A percentile compares a stretch with the other conserved stretches of the same genome.
These are phyloP conservation scores for Ogataea naganishii DNA, from an alignment of 805 yeast species.

Conservation along the genomic window DNA sequence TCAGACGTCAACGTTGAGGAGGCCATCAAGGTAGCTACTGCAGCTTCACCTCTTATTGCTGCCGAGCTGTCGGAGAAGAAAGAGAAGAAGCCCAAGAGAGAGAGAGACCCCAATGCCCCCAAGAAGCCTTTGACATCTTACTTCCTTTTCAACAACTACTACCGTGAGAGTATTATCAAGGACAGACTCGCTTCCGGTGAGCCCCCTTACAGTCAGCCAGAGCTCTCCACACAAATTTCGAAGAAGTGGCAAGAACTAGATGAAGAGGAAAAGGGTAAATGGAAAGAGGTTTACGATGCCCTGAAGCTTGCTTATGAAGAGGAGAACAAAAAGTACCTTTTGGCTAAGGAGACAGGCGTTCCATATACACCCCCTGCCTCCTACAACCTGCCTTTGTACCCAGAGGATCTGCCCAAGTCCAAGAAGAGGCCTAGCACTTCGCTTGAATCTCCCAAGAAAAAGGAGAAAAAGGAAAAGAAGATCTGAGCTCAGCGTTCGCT, in stretches of 20 bases:
- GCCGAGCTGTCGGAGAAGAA: constrained; percentile 30
- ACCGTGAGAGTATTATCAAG: constrained; percentile 61
- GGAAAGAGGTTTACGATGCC: constrained; percentile 53
- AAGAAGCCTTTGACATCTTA: constrained; percentile 88
- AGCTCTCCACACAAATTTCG: constrained; percentile 71
- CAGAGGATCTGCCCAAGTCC: too few relatives aligned
- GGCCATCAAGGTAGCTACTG: constrained; percentile 5
- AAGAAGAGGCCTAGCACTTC: too few relatives aligned
- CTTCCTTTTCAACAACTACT: constrained; percentile 67
- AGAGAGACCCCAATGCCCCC: constrained; percentile 86
- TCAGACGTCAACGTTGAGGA: constrained; percentile 1
- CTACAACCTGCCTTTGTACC: too few relatives aligned
- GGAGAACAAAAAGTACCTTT: constrained; percentile 20
- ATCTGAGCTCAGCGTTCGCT: too few relatives aligned
- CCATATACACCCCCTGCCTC: constrained; percentile 20
- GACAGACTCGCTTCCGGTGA: constrained; percentile 54
- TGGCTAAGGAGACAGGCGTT: constrained; percentile 20
- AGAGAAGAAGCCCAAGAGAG: constrained; percentile 41
- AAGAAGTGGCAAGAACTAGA: constrained; percentile 69
- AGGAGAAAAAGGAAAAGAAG: too few relatives aligned
- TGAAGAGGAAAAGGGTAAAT: constrained; percentile 60
- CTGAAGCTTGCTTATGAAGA: constrained; percentile 29
- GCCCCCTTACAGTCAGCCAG: constrained; percentile 63
- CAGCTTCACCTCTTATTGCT: constrained; percentile 8
- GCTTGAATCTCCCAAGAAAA: too few relatives aligned